These are phyloP conservation scores for Globisporangium barbulae DNA, from an alignment of 352 stramenopile species.

Conservation along the genomic window DNA sequence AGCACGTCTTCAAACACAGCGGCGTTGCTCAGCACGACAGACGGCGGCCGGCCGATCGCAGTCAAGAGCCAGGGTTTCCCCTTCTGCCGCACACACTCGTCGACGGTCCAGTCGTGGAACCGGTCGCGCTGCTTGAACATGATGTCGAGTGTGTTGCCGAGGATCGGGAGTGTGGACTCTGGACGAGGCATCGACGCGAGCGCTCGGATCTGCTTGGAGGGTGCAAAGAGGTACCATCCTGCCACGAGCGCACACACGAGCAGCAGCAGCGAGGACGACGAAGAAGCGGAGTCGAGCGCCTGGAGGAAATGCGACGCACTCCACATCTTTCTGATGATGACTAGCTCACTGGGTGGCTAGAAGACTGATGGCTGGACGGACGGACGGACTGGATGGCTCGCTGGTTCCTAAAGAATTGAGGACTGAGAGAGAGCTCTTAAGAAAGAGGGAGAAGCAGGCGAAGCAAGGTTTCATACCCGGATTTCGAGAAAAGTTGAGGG, in stretches of 20 bases:
- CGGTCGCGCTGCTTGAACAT: slow-evolving; percentile 38
- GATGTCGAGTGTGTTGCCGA: slow-evolving; percentile 53
- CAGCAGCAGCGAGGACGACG: slow-evolving; percentile 15
- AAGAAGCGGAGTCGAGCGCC: not conserved
- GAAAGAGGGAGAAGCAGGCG: not conserved
- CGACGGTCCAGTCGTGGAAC: slow-evolving; percentile 57
- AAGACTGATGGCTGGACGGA: not conserved
- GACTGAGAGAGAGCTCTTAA: not conserved
- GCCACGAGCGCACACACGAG: slow-evolving; percentile 13
- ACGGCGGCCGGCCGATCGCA: slow-evolving; percentile 31
- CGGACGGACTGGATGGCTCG: not conserved
- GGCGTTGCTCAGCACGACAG: slow-evolving; percentile 37
- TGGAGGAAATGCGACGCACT: slow-evolving; percentile 8
- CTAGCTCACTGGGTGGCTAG: not conserved
- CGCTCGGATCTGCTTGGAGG: slow-evolving; percentile 24
- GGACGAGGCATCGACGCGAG: slow-evolving; percentile 28
- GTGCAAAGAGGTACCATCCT: slow-evolving; percentile 22
- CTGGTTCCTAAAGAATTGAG: not conserved
- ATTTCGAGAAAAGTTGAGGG: not conserved
- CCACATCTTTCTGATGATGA: slow-evolving; percentile 7
- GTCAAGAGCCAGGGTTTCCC: slow-evolving; percentile 44
- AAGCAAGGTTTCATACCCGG: not conserved
- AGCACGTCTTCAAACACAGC: slow-evolving; percentile 51
- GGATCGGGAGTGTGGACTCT: slow-evolving; percentile 32
- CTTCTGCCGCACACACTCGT: slow-evolving; percentile 37